Evolutionary conservation across 306 rosid species (phyloP).

Genomic region (Dalbergia oliveri): DNA sequence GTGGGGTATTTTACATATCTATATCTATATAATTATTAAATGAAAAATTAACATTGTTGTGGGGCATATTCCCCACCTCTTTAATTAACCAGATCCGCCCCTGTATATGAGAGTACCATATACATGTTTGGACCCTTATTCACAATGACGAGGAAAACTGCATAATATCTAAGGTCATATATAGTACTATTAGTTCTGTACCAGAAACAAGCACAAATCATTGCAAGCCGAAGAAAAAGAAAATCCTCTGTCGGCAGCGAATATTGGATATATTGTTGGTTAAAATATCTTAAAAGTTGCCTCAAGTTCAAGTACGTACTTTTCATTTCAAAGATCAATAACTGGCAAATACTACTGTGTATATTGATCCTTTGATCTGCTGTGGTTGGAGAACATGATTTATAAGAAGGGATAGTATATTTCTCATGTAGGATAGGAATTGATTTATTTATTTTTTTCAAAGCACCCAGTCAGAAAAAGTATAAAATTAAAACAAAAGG

Average conservation of each 20-base stretch:
- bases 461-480: not conserved
- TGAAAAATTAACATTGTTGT: too few relatives aligned
- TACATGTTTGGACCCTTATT: not conserved
- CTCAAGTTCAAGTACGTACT: not conserved
- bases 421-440: not conserved
- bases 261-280: too few relatives aligned
- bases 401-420: too few relatives aligned
- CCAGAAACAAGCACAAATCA: not conserved
- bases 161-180: not conserved
- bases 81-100: too few relatives aligned
- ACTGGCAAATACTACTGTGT: slow-evolving; percentile 4
- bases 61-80: too few relatives aligned
- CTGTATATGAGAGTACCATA: not conserved
- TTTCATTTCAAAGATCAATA: not conserved
- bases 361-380: not conserved
- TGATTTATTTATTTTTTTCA: not conserved
- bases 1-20: too few relatives aligned
- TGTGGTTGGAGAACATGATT: not conserved
- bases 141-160: not conserved
- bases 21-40: too few relatives aligned
- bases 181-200: not conserved
- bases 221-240: not conserved
- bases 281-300: not conserved
- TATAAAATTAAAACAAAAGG: not conserved
- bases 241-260: not conserved